phyloP scores from a whole-genome alignment of 2,329 filamentous ascomycete species.

The Rutstroemia sydowiana region DNA sequence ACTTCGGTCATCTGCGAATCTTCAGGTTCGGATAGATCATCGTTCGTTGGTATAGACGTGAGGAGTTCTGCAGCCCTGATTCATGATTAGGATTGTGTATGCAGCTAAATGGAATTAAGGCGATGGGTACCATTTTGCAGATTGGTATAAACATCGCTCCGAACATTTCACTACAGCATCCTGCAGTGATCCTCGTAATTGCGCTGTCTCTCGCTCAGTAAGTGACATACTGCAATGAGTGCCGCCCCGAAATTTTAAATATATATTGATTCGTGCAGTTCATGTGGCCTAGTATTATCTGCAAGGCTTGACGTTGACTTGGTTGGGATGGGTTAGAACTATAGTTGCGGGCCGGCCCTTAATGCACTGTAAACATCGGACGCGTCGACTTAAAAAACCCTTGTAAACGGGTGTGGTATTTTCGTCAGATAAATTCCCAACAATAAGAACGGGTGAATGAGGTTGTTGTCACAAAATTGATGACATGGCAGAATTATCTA shows the following conservation, averaged over 20 bases:
- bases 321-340: no score
- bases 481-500: not conserved
- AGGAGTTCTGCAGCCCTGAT: conserved; percentile 88
- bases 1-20: conserved; percentile 52
- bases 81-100: conserved; percentile 10
- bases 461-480: not conserved
- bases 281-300: not conserved
- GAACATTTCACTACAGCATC: conserved; percentile 86
- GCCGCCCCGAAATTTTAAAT: not conserved
- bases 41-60: conserved; percentile 61
- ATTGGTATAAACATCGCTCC: conserved; percentile 90
- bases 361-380: not conserved
- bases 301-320: no score
- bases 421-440: not conserved
- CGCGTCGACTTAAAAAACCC: not conserved
- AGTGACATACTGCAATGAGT: conserved; percentile 30
- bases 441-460: not conserved
- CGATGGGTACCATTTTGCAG: conserved; percentile 77
- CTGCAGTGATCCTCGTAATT: conserved; percentile 58
- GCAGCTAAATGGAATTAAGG: not conserved
- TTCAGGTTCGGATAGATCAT: conserved; percentile 44
- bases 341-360: not conserved
- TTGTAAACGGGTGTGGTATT: not conserved
- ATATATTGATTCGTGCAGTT: not conserved
- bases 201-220: conserved; percentile 48